Conservation (phyloP, 1,139 yeast species). For the Lodderomyces jiufengensis region DNA sequence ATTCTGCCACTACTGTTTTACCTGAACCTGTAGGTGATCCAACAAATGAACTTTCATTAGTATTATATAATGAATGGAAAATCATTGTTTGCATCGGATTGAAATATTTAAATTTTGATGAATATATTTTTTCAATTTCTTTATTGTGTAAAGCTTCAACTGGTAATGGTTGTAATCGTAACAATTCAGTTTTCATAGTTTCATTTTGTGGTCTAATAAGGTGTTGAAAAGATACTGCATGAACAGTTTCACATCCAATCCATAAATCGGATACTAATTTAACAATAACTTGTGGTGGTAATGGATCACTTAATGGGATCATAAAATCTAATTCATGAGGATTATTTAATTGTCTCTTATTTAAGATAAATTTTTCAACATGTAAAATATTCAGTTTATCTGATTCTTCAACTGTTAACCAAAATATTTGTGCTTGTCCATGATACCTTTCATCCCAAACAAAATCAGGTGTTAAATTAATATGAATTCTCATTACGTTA, state of each 20-base stretch:
- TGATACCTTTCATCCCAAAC: constrained; percentile 80
- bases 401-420: constrained; percentile 90
- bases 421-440: constrained; percentile 81
- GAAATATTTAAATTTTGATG: constrained; percentile 70
- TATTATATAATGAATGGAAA: constrained; percentile 82
- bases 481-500: constrained; percentile 79
- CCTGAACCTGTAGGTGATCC: constrained; percentile 99
- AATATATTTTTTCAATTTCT: constrained; percentile 65
- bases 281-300: constrained; percentile 83
- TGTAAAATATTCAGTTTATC: constrained; percentile 73
- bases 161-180: constrained; percentile 84
- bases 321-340: constrained; percentile 83
- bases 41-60: constrained; percentile 76
- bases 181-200: constrained; percentile 75
- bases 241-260: constrained; percentile 81
- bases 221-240: constrained; percentile 85
- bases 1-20: constrained; percentile 93
- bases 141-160: constrained; percentile 71
- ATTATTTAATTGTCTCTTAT: constrained; percentile 51
- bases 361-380: constrained; percentile 73
- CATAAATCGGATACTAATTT: constrained; percentile 80
- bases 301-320: constrained; percentile 85
- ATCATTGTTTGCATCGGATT: constrained; percentile 99
- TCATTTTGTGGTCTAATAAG: constrained; percentile 85
- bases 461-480: constrained; percentile 70